Conservation (phyloP, 495 filamentous ascomycete species). For the Saxispiralis lemnorum region DNA sequence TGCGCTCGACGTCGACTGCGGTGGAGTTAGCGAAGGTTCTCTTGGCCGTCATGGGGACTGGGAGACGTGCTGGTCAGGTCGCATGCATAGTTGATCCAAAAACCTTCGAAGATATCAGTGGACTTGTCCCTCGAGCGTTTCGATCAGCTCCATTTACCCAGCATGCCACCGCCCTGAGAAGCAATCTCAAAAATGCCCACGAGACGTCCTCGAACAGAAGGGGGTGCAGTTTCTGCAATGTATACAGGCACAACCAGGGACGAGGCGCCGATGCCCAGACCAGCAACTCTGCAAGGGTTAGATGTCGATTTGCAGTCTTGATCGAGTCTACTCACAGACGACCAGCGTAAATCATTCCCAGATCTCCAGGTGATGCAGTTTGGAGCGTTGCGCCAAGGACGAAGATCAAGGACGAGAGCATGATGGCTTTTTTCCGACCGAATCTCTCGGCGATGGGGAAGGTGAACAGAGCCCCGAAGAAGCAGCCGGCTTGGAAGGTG, state of each 20-base stretch:
- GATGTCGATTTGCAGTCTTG: too few species aligned
- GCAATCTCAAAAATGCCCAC: constrained; percentile 39
- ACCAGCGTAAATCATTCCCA: constrained; percentile 24
- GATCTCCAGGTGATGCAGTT: constrained; percentile 20
- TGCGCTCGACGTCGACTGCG: not conserved
- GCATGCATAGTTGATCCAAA: constrained; percentile 9
- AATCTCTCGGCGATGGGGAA: constrained; percentile 15
- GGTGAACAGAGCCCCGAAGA: constrained; percentile 40
- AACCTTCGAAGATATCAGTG: constrained; percentile 45
- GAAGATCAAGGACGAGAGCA: constrained; percentile 23
- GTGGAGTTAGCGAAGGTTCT: too few species aligned
- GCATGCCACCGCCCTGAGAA: constrained; percentile 22
- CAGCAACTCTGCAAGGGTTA: constrained; percentile 37
- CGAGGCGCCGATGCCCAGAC: constrained; percentile 47
- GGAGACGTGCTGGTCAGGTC: not conserved
- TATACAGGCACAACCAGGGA: constrained; percentile 47
- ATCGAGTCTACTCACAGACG: constrained; percentile 25
- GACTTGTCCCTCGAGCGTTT: constrained; percentile 57
- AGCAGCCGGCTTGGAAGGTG: constrained; percentile 45
- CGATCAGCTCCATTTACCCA: constrained; percentile 37
- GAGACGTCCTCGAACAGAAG: too few species aligned
- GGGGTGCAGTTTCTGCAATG: not conserved
- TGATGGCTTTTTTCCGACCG: constrained; percentile 9
- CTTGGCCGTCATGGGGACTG: too few species aligned
- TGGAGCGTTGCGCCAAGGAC: constrained; percentile 23